Percentiles rank a stretch among this genome's conserved stretches.
Conservation (phyloP, 176 grass and related monocot genomes). For the Avena insularis region DNA sequence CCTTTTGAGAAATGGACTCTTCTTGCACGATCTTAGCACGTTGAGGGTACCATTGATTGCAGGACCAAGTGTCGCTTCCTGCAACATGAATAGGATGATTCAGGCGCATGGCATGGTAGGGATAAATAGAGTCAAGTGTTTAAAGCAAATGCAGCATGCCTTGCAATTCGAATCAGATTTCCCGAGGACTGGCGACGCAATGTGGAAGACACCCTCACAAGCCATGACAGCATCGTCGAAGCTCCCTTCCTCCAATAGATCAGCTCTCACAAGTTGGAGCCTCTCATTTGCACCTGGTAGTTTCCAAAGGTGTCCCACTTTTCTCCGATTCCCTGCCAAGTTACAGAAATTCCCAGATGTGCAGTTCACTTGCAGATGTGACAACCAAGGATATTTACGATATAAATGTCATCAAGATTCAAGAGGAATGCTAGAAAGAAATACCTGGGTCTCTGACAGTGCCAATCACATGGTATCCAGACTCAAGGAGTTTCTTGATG, state of each 20-base stretch:
- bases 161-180: slow-evolving; percentile 78
- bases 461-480: slow-evolving; percentile 75
- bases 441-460: slow-evolving; percentile 84
- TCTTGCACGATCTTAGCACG: slow-evolving; percentile 87
- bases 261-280: slow-evolving; percentile 72
- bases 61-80: slow-evolving; percentile 78
- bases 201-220: slow-evolving; percentile 84
- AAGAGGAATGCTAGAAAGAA: slow-evolving; percentile 2
- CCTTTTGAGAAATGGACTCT: slow-evolving; percentile 71
- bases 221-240: slow-evolving; percentile 75
- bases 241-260: slow-evolving; percentile 80
- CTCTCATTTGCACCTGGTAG: slow-evolving; percentile 76
- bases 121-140: background rate
- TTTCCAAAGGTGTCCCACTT: slow-evolving; percentile 80
- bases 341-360: background rate
- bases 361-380: background rate
- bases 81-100: slow-evolving; percentile 19
- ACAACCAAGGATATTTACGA: background rate
- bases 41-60: slow-evolving; percentile 84
- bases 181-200: slow-evolving; percentile 71
- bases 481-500: slow-evolving; percentile 70
- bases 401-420: slow-evolving; percentile 2
- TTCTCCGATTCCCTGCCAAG: slow-evolving; percentile 53
- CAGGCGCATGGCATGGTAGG: background rate
- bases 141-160: slow-evolving; percentile 44